Evolutionary conservation across 306 rosid genomes (phyloP).

Genomic region (Cucurbita ficifolia): DNA sequence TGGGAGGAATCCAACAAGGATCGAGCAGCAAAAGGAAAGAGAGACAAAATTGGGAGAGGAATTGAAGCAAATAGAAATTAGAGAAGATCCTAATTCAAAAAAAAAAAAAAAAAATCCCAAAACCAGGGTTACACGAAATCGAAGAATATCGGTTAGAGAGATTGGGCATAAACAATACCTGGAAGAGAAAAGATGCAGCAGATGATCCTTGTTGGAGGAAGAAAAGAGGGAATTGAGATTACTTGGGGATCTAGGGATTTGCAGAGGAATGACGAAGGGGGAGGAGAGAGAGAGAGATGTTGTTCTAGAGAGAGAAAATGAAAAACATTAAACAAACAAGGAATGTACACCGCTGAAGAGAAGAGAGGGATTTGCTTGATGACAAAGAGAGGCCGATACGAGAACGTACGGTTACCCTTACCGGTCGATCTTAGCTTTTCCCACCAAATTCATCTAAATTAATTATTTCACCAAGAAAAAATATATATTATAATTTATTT

Average conservation of each 20-base stretch:
- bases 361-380: no score
- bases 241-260: neutral
- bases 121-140: neutral
- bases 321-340: no score
- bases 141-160: neutral
- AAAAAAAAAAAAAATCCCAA: neutral
- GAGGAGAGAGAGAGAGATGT: neutral
- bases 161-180: neutral
- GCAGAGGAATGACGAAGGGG: neutral
- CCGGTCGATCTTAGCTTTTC: no score
- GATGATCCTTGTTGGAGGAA: slow-evolving; percentile 9
- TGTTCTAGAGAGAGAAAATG: neutral
- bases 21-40: neutral
- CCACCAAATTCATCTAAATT: no score
- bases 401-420: no score
- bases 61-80: neutral
- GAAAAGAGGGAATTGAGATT: neutral
- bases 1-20: neutral
- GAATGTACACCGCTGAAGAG: no score
- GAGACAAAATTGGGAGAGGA: neutral
- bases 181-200: neutral
- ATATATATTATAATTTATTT: no score
- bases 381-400: no score
- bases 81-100: neutral
- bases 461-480: no score